Conservation (phyloP, 1,284 basidiomycete genomes). For the Apiotrichum akiyoshidainum region DNA sequence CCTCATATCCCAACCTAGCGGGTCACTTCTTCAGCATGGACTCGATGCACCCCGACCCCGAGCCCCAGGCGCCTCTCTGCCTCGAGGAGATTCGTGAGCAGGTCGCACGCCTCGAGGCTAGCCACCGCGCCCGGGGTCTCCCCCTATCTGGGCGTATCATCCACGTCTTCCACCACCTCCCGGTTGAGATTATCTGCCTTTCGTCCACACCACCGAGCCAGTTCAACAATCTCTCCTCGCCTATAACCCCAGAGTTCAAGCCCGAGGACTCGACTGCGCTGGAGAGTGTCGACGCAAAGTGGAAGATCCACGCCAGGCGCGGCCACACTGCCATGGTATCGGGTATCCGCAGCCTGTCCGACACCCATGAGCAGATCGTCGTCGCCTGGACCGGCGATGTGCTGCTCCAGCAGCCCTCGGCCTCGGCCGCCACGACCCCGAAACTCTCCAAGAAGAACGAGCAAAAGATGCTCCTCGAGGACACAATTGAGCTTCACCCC, state of each 20-base stretch:
- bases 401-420: constrained; percentile 37
- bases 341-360: constrained; percentile 78
- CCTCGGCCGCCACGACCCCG: not conserved
- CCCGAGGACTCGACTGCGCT: constrained; percentile 40
- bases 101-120: constrained; percentile 61
- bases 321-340: constrained; percentile 95
- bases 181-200: constrained; percentile 47
- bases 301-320: constrained; percentile 76
- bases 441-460: not conserved
- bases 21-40: constrained; percentile 13
- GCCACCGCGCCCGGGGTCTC: constrained; percentile 65
- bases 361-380: constrained; percentile 82
- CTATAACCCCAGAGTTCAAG: constrained; percentile 50
- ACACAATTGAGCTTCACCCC: constrained; percentile 25
- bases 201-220: constrained; percentile 17
- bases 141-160: constrained; percentile 77
- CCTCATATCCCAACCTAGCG: not conserved
- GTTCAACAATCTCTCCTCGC: constrained; percentile 33
- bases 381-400: constrained; percentile 94
- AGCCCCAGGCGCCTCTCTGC: constrained; percentile 39
- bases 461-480: constrained; percentile 20
- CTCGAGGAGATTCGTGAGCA: constrained; percentile 51
- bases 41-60: constrained; percentile 44
- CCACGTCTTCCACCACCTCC: constrained; percentile 63
- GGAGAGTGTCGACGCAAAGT: constrained; percentile 52